Evolutionary conservation across 805 yeast genomes (phyloP).

Genomic region (Cyberlindnera suaveolens): DNA sequence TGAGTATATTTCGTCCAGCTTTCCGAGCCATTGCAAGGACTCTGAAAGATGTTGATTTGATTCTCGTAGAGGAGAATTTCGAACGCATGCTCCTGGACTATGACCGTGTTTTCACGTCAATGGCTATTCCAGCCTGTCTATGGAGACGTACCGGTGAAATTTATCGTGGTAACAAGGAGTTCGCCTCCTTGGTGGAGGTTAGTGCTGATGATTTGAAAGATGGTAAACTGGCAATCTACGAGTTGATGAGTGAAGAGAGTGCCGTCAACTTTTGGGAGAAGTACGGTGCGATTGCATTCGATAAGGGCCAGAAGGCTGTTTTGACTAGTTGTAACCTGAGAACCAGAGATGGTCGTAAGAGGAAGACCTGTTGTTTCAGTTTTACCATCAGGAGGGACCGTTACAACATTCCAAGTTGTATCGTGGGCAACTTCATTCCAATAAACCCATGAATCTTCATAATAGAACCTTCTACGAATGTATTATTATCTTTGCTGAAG

Average conservation of each 20-base stretch:
- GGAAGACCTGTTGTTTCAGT: conserved; percentile 86
- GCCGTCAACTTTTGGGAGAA: conserved; percentile 98
- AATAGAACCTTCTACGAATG: background rate
- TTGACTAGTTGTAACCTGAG: conserved; percentile 84
- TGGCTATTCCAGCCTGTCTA: conserved; percentile 96
- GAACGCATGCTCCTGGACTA: conserved; percentile 91
- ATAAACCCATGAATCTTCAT: conserved; percentile 33
- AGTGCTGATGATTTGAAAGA: conserved; percentile 86
- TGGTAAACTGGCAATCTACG: conserved; percentile 88
- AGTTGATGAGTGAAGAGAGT: conserved; percentile 90
- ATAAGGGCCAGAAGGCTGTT: conserved; percentile 92
- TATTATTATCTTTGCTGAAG: background rate
- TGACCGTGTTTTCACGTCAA: conserved; percentile 90
- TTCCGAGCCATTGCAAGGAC: conserved; percentile 89
- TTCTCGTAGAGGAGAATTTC: conserved; percentile 87
- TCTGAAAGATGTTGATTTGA: conserved; percentile 83
- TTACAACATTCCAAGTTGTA: conserved; percentile 92
- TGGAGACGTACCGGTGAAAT: conserved; percentile 98
- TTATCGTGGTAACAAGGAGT: conserved; percentile 90
- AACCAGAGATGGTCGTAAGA: conserved; percentile 72
- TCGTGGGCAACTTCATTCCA: conserved; percentile 93
- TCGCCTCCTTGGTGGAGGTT: conserved; percentile 88
- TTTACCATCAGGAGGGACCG: conserved; percentile 90
- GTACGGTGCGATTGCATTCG: conserved; percentile 94
- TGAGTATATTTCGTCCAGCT: conserved; percentile 84